phyloP scores from a whole-genome alignment of 2,329 filamentous ascomycete genomes.

The Colletotrichum godetiae region DNA sequence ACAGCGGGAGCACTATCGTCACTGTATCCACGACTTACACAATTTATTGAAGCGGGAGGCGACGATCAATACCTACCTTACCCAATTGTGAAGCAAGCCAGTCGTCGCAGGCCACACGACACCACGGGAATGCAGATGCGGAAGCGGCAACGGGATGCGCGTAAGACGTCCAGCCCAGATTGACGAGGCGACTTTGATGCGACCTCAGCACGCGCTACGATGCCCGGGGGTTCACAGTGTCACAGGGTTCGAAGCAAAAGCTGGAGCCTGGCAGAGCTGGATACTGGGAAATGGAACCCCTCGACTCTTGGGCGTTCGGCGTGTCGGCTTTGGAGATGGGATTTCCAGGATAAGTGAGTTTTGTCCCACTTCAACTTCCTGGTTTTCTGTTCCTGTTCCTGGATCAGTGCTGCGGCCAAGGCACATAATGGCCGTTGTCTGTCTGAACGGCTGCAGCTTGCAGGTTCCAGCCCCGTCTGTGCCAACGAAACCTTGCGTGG shows the following conservation, averaged over 20 bases:
- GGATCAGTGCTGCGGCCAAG: neutral
- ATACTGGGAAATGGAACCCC: no score
- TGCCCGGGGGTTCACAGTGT: neutral
- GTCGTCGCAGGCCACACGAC: neutral
- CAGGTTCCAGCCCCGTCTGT: slow-evolving; percentile 30
- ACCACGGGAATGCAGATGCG: slow-evolving; percentile 21
- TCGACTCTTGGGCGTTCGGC: neutral
- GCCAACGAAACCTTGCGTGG: slow-evolving; percentile 5
- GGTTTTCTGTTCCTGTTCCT: slow-evolving; percentile 3
- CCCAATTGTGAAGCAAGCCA: neutral
- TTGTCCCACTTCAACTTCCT: slow-evolving; percentile 3
- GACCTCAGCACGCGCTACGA: slow-evolving; percentile 21
- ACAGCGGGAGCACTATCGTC: neutral
- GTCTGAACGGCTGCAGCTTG: slow-evolving; percentile 1
- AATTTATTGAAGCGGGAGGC: neutral
- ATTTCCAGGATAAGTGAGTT: neutral
- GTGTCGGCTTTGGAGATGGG: neutral
- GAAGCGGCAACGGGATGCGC: slow-evolving; percentile 26
- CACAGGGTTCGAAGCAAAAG: neutral
- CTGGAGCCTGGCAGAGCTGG: neutral
- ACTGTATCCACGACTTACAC: neutral
- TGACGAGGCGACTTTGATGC: slow-evolving; percentile 30
- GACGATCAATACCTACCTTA: neutral
- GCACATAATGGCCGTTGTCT: neutral
- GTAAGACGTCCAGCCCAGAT: slow-evolving; percentile 17